phyloP scores from a whole-genome alignment of 805 yeast species.

The Sugiyamaella mastotermitis region DNA sequence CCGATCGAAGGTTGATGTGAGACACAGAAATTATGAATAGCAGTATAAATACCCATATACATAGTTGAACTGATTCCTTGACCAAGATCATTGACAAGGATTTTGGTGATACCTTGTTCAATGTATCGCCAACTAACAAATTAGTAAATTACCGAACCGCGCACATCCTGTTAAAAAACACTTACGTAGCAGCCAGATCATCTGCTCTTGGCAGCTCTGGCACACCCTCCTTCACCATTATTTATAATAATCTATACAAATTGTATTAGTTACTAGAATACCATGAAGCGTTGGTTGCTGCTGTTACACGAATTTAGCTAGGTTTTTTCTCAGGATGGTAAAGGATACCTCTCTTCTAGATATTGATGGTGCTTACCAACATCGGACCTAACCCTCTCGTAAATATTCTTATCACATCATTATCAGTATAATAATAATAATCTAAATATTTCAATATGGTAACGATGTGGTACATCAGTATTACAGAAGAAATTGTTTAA shows the following conservation, averaged over 20 bases:
- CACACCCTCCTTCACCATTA: slow-evolving; percentile 1
- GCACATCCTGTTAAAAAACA: background rate
- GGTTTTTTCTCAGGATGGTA: no score
- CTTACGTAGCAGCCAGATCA: slow-evolving; percentile 29
- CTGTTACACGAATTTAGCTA: no score
- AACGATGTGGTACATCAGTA: no score
- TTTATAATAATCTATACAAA: background rate
- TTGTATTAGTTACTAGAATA: background rate
- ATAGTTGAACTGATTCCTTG: slow-evolving; percentile 31
- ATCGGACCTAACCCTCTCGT: no score
- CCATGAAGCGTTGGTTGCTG: no score
- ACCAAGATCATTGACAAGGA: slow-evolving; percentile 32
- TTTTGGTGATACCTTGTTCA: slow-evolving; percentile 33
- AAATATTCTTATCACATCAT: no score
- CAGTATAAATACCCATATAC: slow-evolving; percentile 87
- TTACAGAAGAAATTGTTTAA: no score
- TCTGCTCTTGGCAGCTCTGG: slow-evolving; percentile 24
- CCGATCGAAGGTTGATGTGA: slow-evolving; percentile 10
- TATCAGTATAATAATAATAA: no score
- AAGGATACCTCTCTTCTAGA: no score
- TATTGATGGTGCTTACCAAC: no score
- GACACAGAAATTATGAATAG: slow-evolving; percentile 88
- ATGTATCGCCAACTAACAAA: slow-evolving; percentile 34
- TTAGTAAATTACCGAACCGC: background rate
- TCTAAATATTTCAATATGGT: no score